Conservation (phyloP, 768 basidiomycete species). For the Stropharia rugosoannulata region DNA sequence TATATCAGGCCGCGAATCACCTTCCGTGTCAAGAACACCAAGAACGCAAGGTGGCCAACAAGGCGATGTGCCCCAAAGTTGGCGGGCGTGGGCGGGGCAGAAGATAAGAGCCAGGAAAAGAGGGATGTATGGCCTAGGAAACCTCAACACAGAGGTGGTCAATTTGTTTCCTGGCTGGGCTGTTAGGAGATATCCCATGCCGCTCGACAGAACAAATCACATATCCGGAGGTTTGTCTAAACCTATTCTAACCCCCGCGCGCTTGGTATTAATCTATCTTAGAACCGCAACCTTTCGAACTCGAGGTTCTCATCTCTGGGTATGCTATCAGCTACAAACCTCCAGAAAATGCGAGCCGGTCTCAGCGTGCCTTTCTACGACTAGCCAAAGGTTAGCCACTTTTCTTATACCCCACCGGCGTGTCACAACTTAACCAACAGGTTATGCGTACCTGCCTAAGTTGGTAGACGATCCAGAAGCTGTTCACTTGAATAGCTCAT, state of each 20-base stretch:
- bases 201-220: slow-evolving; percentile 2
- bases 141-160: slow-evolving; percentile 19
- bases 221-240: slow-evolving; percentile 6
- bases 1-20: slow-evolving; percentile 41
- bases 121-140: slow-evolving; percentile 9
- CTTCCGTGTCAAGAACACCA: slow-evolving; percentile 16
- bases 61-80: slow-evolving; percentile 34
- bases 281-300: slow-evolving; percentile 51
- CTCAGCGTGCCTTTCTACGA: slow-evolving; percentile 73
- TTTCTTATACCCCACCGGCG: not conserved
- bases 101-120: slow-evolving; percentile 39
- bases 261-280: not conserved
- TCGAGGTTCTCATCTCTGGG: slow-evolving; percentile 77
- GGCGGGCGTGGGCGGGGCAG: slow-evolving; percentile 66
- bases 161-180: slow-evolving; percentile 80
- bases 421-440: slow-evolving; percentile 31
- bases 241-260: not conserved
- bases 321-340: slow-evolving; percentile 64
- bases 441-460: slow-evolving; percentile 74
- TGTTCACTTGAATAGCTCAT: slow-evolving; percentile 26
- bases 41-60: slow-evolving; percentile 12
- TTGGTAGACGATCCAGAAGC: slow-evolving; percentile 34
- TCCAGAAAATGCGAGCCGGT: slow-evolving; percentile 62
- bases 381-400: slow-evolving; percentile 67
- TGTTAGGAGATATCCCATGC: slow-evolving; percentile 43